Evolutionary conservation across 2,329 filamentous ascomycete genomes (phyloP), one percentile per base, ranked within the genome.

Genomic region (Coleophoma cylindrospora): DNA sequence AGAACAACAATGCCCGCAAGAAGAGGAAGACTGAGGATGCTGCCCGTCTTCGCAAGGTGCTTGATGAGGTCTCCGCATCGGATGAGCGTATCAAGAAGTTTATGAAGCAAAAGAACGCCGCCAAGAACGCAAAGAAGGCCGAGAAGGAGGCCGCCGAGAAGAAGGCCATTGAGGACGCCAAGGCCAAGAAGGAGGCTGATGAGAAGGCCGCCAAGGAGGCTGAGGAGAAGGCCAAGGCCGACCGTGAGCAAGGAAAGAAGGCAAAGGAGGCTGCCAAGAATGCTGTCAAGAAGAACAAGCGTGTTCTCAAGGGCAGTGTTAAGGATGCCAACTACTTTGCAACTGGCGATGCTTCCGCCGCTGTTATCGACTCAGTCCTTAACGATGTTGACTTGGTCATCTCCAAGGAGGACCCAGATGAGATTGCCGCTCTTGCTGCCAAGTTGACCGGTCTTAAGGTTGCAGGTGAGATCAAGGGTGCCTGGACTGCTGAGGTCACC

Each of bases 1-100:
- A 99, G 86, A 99, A 99, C 74, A 83, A 88, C 74, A 96, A 96
- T 68, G 85, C 91, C 38, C 89, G 94, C 70, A 95, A 94, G 75
- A 99, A 99, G 91, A 95, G 91, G 82, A 99, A 99, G 91, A 90
- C 86, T 22, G 94, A 99, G 77, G 95, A 99, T 74, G 95, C 87
- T 62, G 80, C 88, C 47, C 91, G 95, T 64, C 82, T 99, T 54
- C 85, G 94, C 66, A 87, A 91, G 72, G 71, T 96, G 50, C 85
- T 99, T 22, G 94, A 99, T 66, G 89, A 96, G 57, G 85, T 81
- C 59, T 83, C 92, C 15, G 84, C 86, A 33, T 79, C 81, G 40
- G 94, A 99, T 65, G 91, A 95, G 77, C 90, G 94, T 59, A 96
- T 97, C 78, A 96, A 96, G 86, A 86, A 85, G 62, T 99, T 99